phyloP scores from a whole-genome alignment of 441 rosid genomes.

The Caryocar brasiliense region DNA sequence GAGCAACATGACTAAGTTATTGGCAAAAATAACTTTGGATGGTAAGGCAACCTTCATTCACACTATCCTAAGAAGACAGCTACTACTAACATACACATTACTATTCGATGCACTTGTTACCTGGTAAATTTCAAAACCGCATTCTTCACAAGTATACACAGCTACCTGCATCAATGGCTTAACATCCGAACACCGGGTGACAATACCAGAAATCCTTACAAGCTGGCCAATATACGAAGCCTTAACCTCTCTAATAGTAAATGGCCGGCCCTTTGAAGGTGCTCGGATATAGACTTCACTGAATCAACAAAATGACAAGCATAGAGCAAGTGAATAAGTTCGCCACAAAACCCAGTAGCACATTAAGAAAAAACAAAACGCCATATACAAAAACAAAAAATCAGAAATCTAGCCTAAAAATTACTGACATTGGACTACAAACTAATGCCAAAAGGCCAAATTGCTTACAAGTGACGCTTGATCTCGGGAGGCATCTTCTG shows the following conservation, averaged over 20 bases:
- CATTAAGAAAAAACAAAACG: too few relatives aligned
- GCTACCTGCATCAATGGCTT: slow-evolving; percentile 98
- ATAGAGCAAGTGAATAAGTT: slow-evolving; percentile 1
- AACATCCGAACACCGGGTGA: slow-evolving; percentile 97
- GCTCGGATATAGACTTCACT: slow-evolving; percentile 88
- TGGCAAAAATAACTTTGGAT: too few relatives aligned
- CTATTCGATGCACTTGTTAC: slow-evolving; percentile 20
- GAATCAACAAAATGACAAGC: slow-evolving; percentile 19
- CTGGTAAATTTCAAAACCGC: slow-evolving; percentile 96
- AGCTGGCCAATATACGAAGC: slow-evolving; percentile 93
- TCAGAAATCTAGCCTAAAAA: too few relatives aligned
- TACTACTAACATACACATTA: too few relatives aligned
- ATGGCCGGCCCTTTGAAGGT: slow-evolving; percentile 68
- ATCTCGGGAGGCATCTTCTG: slow-evolving; percentile 85
- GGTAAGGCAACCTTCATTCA: too few relatives aligned
- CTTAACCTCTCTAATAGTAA: slow-evolving; percentile 87
- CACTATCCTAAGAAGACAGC: not conserved
- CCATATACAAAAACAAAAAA: too few relatives aligned
- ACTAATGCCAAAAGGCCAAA: too few relatives aligned
- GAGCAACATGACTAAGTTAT: too few relatives aligned
- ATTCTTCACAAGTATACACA: slow-evolving; percentile 97
- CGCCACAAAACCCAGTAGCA: too few relatives aligned
- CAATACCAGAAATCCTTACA: slow-evolving; percentile 84
- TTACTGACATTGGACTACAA: too few relatives aligned
- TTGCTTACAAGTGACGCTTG: slow-evolving; percentile 76